Base-by-base conservation (phyloP, 129 eudicot species). In the Helichrysum umbraculigerum region DNA sequence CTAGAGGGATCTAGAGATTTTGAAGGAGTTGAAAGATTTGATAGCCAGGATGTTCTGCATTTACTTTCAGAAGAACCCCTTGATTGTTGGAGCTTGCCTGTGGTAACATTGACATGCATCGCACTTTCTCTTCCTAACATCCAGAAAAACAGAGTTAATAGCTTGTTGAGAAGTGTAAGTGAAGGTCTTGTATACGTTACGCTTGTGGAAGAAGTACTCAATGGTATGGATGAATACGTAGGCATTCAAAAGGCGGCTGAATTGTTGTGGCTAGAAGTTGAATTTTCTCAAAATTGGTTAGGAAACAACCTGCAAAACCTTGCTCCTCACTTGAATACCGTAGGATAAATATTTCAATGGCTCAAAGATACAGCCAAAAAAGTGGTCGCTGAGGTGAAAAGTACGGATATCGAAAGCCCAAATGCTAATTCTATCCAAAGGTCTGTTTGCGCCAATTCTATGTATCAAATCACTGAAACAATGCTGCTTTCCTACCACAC, bases 61-160 rank as follows among this genome's bases (percentile, higher is more conserved):
- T 60, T 86, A 9, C 20, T 32, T 57, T n/a, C 73, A 20, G 65
- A 72, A 67, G 78, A 83, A 7, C 73, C 51, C 35, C 76, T 76
- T 20, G 15, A 78, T 65, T 77, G 87, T 17, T 83, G 87, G 90
- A 35, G 83, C 59, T 73, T 86, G 21, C 76, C 85, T 5, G 63
- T 86, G 22, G 85, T 77, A 20, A 86, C 85, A 15, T 63, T 86
- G 9, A 82, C 90, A 14, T 52, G 81, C 63, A 83, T 86, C 4
- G 82, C 85, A 2, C 5, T 83, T 52, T 76, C 87, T 22, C 85
- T 86, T 30, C 81, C 90, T 4, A 65, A 59, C 15, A 51, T 74
- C 50, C 35, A 20, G 21, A 59, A 28, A 5, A 2, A 62, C 17
- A 16, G 0, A 15, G 42, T 37, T 17, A 41, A 74, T 7, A 32